Evolutionary conservation across 169 alveolate species (phyloP).

Genomic region (Cryptosporidium bovis): DNA sequence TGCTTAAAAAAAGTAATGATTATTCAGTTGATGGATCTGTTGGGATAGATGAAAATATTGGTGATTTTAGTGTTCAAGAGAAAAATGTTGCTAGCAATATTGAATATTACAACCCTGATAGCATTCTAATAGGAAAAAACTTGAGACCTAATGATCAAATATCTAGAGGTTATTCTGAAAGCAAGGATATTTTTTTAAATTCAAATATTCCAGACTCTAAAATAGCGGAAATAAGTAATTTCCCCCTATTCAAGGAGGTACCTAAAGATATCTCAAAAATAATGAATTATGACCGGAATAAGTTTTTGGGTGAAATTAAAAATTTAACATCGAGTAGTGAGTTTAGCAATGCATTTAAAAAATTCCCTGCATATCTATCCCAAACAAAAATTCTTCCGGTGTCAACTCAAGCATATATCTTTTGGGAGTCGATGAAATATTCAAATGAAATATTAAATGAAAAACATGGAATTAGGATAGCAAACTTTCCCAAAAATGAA

Average conservation of each 20-base stretch:
- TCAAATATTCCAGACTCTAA: neutral
- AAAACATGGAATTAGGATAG: slow-evolving; percentile 1
- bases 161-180: slow-evolving; percentile 26
- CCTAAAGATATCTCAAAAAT: neutral
- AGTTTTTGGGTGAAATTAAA: slow-evolving; percentile 1
- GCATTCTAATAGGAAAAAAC: slow-evolving; percentile 23
- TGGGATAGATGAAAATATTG: neutral
- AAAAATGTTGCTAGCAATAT: neutral
- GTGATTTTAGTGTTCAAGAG: neutral
- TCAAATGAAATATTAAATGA: slow-evolving; percentile 32
- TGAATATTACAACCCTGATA: slow-evolving; percentile 36
- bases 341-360: slow-evolving; percentile 15
- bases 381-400: slow-evolving; percentile 59
- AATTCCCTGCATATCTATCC: slow-evolving; percentile 68
- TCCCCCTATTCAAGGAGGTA: slow-evolving; percentile 5
- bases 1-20: neutral
- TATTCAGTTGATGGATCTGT: slow-evolving; percentile 49
- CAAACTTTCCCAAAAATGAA: slow-evolving; percentile 50
- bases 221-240: slow-evolving; percentile 13
- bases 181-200: neutral
- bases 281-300: neutral
- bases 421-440: slow-evolving; percentile 46
- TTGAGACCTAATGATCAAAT: slow-evolving; percentile 60
- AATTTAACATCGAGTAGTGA: neutral
- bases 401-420: slow-evolving; percentile 30